Evolutionary conservation across 768 basidiomycete genomes (phyloP), one percentile per base, ranked within the genome.

Genomic region (Mycena filopes): DNA sequence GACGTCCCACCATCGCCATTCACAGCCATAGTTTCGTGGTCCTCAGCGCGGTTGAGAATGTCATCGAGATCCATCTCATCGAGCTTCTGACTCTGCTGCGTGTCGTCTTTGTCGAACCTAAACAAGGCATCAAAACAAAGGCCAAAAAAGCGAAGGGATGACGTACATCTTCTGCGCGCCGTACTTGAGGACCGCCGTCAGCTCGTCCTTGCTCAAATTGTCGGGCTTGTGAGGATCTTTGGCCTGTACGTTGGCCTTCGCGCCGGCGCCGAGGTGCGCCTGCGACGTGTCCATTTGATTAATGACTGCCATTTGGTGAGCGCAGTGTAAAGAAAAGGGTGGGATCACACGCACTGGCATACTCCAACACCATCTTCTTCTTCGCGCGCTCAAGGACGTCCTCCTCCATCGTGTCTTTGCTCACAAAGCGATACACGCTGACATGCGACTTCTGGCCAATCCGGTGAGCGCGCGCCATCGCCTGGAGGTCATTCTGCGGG

Each of bases 251-350:
- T 76, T 78, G 21, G 86, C 84, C 73, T 95, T 95, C 60, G 92
- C 91, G 74, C 94, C 91, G 57, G 92, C 91, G 74, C 94, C 91
- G 56, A 99, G 88, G 79, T 98, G 94, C 45, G 94, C 94, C 69
- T 98, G 98, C 43, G 96, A 96, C 25, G 98, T 99, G 80, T 99
- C 98, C 93, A 99, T 98, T 80, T 99, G 97, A 79, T 98, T 98
- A 83, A 99, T 98, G 82, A 99, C 96, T 98, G 56, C 43, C 57
- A 18, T 49, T 26, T 55, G 66, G 36, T 71, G 46, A 72, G 74
- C 36, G 58, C 28, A n/a, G n/a, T n/a, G n/a, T 58, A 12, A 28
- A 45, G 23, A 15, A 4, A 18, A 28, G 10, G 36, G 16, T 47
- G 31, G 28, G 28, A 23, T 21, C 56, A 63, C 54, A 92, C 96